Percentiles rank a stretch among this genome's conserved stretches.
Evolutionary conservation across 2,329 filamentous ascomycete species (phyloP).

Genomic region (Calonectria hawksworthii): DNA sequence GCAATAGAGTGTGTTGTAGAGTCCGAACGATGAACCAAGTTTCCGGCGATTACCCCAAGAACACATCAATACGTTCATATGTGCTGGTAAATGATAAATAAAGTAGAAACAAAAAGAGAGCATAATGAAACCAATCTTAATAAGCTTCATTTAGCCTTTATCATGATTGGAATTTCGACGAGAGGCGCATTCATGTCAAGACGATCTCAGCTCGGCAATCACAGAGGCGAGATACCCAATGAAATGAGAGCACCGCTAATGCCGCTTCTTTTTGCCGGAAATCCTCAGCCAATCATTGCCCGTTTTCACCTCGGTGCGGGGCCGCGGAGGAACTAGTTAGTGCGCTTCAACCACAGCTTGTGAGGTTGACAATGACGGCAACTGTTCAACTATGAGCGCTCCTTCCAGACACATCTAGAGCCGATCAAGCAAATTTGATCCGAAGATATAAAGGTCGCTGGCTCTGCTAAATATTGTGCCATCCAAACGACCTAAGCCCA

Average conservation of each 20-base stretch:
- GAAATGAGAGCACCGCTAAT: neutral
- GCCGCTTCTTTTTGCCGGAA: neutral
- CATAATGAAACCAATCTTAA: neutral
- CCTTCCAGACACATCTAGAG: neutral
- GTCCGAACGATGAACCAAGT: too few relatives aligned
- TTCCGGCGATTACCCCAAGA: too few relatives aligned
- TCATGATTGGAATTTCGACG: neutral
- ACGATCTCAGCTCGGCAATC: neutral
- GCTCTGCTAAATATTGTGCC: neutral
- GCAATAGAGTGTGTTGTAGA: too few relatives aligned
- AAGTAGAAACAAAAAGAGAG: neutral
- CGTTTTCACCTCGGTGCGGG: neutral
- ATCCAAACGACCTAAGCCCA: too few relatives aligned
- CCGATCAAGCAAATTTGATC: neutral
- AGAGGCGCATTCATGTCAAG: neutral
- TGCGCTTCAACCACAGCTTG: neutral
- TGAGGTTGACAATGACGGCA: neutral
- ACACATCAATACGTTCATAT: too few relatives aligned
- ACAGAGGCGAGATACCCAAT: neutral
- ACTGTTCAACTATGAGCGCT: neutral
- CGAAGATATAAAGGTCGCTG: neutral
- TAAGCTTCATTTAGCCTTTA: neutral
- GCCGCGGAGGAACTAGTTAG: neutral
- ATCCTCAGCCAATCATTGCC: neutral
- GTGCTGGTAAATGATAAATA: neutral